Base-by-base conservation (phyloP, 2,329 filamentous ascomycete genomes). In the Fusarium sacchari region DNA sequence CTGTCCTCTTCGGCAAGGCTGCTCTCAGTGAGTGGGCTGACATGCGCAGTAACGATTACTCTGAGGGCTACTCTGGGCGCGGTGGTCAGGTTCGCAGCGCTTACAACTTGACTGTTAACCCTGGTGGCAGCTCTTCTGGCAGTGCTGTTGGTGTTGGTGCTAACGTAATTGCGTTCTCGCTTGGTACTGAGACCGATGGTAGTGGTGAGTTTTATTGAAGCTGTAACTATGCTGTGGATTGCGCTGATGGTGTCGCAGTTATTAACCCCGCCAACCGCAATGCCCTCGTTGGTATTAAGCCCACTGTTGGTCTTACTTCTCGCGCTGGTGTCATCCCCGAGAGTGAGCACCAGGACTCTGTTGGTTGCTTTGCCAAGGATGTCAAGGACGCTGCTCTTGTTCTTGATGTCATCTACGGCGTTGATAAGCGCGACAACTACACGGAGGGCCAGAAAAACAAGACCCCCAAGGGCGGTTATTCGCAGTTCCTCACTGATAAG, bases 121-220 rank as follows among this genome's bases (percentile, higher is more conserved):
- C 93, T 1, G 91, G 92, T 3, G 92, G 92, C 13, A 91, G 88
- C 74, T 92, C 89, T 65, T 90, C 90, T 3, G 93, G 93, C 0
- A 90, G 89, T 60, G 93, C 87, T 9, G 87, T 88, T 12, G 91
- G 88, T 11, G 91, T 94, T 0, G 87, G 87, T 7, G 88, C 88
- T 8, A 93, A 93, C 73, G 81, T 88, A 6, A 84, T 90, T 30
- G 83, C 89, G 0, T 92, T 94, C 77, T 85, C 91, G 1, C 79
- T 95, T 1, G 93, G 93, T 3, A 94, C 92, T 0, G 93, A 95
- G 82, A 94, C 92, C 0, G 92, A 94, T 78, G 92, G 88, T 8
- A 90, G 88, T 81, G 86, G 85, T 86, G 73, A 79, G 81, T 81
- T 46, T 18, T 28, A 24, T 8, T 26, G 18, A 44, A 20, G 18